Evolutionary conservation across 306 rosid genomes (phyloP).

Genomic region (Astragalus glycyphyllos): DNA sequence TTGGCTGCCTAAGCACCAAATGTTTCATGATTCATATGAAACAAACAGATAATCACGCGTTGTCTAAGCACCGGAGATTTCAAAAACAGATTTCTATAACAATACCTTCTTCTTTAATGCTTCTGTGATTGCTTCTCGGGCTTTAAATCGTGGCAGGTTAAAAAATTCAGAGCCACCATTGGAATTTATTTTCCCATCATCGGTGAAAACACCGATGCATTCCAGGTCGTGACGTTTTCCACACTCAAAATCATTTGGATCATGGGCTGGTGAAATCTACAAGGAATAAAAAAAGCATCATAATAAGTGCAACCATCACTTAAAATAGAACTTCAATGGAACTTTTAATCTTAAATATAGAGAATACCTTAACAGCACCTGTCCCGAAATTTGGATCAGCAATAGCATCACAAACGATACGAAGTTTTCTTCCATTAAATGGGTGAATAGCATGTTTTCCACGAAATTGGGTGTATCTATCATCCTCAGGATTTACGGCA

Average conservation of each 20-base stretch:
- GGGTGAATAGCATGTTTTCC: slow-evolving; percentile 94
- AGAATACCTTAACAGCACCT: slow-evolving; percentile 94
- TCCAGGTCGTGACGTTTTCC: slow-evolving; percentile 89
- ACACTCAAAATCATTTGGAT: slow-evolving; percentile 94
- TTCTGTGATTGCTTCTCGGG: slow-evolving; percentile 73
- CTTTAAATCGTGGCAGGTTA: slow-evolving; percentile 87
- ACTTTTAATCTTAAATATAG: slow-evolving; percentile 11
- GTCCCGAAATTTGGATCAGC: slow-evolving; percentile 92
- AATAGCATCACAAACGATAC: slow-evolving; percentile 83
- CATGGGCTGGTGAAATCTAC: slow-evolving; percentile 99
- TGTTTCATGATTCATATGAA: background rate
- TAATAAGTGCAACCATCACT: slow-evolving; percentile 21
- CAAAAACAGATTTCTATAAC: slow-evolving; percentile 23
- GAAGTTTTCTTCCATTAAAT: slow-evolving; percentile 83
- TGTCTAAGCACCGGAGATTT: slow-evolving; percentile 25
- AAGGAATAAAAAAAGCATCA: slow-evolving; percentile 39
- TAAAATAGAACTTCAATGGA: slow-evolving; percentile 29
- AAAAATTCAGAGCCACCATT: slow-evolving; percentile 87
- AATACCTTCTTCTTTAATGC: slow-evolving; percentile 85
- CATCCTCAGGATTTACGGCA: slow-evolving; percentile 83
- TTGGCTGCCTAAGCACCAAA: slow-evolving; percentile 19
- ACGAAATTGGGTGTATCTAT: slow-evolving; percentile 72
- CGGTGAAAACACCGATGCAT: slow-evolving; percentile 77
- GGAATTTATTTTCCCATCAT: slow-evolving; percentile 88
- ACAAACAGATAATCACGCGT: background rate